These are phyloP conservation scores for Cyclostephanos invisitatus DNA, from an alignment of 108 stramenopile genomes.

Conservation along the genomic window DNA sequence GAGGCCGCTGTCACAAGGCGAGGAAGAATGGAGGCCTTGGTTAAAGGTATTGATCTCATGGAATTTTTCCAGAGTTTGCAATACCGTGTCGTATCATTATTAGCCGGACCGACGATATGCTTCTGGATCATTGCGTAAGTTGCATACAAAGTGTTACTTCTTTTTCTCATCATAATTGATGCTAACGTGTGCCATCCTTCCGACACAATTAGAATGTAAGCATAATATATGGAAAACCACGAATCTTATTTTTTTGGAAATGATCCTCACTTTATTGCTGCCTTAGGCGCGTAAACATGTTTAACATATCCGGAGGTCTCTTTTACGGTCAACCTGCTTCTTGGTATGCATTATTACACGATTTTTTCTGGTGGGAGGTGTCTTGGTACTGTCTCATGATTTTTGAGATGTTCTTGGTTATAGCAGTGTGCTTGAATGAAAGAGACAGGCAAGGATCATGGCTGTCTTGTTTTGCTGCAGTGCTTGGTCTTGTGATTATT, in stretches of 20 bases:
- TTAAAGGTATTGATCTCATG: conserved; percentile 10
- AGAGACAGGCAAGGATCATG: conserved; percentile 14
- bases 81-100: conserved; percentile 32
- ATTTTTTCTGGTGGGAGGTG: conserved; percentile 65
- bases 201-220: conserved; percentile 3
- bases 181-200: background rate
- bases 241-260: background rate
- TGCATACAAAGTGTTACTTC: background rate
- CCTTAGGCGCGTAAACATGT: conserved; percentile 43
- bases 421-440: conserved; percentile 17
- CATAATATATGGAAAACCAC: background rate
- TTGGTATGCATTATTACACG: conserved; percentile 14
- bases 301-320: conserved; percentile 28
- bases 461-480: conserved; percentile 33
- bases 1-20: background rate
- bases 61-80: conserved; percentile 21
- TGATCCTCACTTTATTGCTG: background rate
- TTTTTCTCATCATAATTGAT: background rate
- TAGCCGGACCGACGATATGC: conserved; percentile 44
- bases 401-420: conserved; percentile 34
- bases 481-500: conserved; percentile 60
- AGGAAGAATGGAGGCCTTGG: background rate
- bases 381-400: conserved; percentile 50
- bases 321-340: conserved; percentile 18
- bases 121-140: conserved; percentile 40